Conservation (phyloP, 1,139 yeast species). For the Pichia sp. region DNA sequence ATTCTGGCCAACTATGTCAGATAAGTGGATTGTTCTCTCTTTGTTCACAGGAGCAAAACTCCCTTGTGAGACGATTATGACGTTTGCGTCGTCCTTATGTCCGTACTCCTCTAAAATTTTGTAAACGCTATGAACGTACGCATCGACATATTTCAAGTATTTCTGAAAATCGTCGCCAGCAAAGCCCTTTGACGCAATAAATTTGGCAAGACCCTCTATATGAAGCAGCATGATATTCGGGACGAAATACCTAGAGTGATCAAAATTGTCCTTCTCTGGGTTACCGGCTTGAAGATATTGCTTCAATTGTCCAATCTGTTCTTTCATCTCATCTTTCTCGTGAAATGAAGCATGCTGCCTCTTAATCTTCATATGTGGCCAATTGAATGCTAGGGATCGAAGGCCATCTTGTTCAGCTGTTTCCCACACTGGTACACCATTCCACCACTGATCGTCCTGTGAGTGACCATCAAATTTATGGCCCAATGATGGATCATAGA, state of each 20-base stretch:
- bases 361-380: constrained; percentile 72
- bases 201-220: constrained; percentile 72
- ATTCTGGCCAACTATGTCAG: constrained; percentile 51
- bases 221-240: constrained; percentile 65
- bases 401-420: constrained; percentile 65
- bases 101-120: constrained; percentile 47
- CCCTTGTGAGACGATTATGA: constrained; percentile 79
- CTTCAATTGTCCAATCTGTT: constrained; percentile 51
- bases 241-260: constrained; percentile 26
- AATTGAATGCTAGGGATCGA: constrained; percentile 81
- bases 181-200: constrained; percentile 70
- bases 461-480: constrained; percentile 60
- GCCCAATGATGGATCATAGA: constrained; percentile 53
- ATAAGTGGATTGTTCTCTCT: constrained; percentile 56
- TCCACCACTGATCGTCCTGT: constrained; percentile 64
- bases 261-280: constrained; percentile 22
- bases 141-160: constrained; percentile 60
- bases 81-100: constrained; percentile 57
- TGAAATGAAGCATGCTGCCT: constrained; percentile 52
- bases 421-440: constrained; percentile 86
- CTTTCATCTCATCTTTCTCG: constrained; percentile 50
- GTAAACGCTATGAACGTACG: constrained; percentile 45
- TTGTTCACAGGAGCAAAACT: constrained; percentile 90
- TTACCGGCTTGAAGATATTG: constrained; percentile 59
- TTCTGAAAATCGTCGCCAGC: constrained; percentile 47